These are phyloP conservation scores for Coemansia sp. DNA, from an alignment of 192 early-diverging fungal genomes.

Conservation along the genomic window DNA sequence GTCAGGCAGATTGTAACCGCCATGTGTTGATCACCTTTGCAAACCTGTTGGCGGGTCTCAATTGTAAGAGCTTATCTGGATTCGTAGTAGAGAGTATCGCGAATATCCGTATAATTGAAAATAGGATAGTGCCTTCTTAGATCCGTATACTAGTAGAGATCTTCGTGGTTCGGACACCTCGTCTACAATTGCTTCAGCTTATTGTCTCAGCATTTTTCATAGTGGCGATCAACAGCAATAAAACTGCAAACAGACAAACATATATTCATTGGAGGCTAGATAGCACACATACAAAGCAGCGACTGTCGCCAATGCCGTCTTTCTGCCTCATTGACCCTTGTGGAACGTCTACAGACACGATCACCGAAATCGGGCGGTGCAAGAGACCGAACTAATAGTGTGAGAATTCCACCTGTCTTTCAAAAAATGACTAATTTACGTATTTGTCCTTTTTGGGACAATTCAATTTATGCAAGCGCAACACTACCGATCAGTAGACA, in stretches of 20 bases:
- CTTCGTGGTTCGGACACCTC: neutral
- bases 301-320: neutral
- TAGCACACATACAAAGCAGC: neutral
- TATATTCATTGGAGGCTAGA: neutral
- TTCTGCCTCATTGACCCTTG: neutral
- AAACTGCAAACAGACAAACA: neutral
- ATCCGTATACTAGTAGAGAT: neutral
- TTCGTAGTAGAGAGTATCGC: neutral
- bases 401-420: neutral
- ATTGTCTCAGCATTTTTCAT: neutral
- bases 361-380: neutral
- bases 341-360: neutral
- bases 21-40: neutral
- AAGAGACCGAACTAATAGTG: neutral
- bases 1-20: neutral
- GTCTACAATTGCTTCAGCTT: neutral
- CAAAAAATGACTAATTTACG: neutral
- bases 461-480: slow-evolving; percentile 1
- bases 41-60: neutral
- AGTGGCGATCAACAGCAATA: neutral
- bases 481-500: neutral
- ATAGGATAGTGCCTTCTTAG: neutral
- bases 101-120: neutral
- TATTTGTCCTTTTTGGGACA: slow-evolving; percentile 5
- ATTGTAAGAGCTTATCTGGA: neutral